Base-by-base conservation (phyloP, 345 rosid species). In the Gossypium ekmanianum region DNA sequence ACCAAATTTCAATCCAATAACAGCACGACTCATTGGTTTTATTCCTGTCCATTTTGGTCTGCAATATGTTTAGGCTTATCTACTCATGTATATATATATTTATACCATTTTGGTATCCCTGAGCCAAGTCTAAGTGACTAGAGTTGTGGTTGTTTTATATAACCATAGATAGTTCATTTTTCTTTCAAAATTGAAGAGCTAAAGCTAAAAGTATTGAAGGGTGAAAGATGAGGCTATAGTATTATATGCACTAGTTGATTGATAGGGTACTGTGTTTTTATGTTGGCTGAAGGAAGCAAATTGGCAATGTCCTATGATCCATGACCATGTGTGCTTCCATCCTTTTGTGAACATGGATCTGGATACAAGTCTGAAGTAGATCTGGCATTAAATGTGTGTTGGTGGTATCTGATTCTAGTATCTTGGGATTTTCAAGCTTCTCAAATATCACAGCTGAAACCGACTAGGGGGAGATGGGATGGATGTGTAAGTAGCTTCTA, bases 401-500 rank as follows among this genome's bases (percentile, higher is more conserved):
- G 65, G 43, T 11, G 14, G 6, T 65, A 41, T 64, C 54, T 45
- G 55, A 5, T 66, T 27, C n/a, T 26, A 45, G 47, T 34, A 7
- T 16, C 22, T 62, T 62, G 67, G 47, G 71, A 45, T 20, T 45
- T 66, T 66, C 71, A 43, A n/a, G 20, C 51, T 65, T 11, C 17
- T 47, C 51, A 18, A 18, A 43, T 65, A 65, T 18, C 55, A 65
- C 9, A 44, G 9, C 27, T 20, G 51, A 34, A 62, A 14, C 67
- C 17, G 45, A 62, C 22, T 34, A 29, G 45, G 67, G 47, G 67
- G 65, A 10, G 43, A 47, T 43, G 70, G 70, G 70, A 41, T 47
- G 70, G 70, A 64, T 64, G 24, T 9, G 48, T 43, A 65, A 3
- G 16, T n/a, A 65, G 47, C 47, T 62, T 62, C 67, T 9, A 61